A percentile compares a stretch with the other conserved stretches of the same genome.
Conservation (phyloP, 2,329 filamentous ascomycete species). For the Purpureocillium lavendulum region DNA sequence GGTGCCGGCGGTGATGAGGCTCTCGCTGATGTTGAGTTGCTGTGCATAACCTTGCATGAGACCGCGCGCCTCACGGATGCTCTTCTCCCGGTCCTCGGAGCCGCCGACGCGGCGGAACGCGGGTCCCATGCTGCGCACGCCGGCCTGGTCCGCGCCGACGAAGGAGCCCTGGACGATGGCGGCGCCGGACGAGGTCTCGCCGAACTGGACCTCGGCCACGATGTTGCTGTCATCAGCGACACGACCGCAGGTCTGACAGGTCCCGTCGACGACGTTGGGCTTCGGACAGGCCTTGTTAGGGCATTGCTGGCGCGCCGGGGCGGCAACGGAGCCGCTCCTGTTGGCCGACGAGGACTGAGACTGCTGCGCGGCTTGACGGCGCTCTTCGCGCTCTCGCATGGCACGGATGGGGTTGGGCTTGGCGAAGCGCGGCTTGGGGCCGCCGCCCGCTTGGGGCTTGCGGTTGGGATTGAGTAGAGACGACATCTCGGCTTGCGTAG, state of each 20-base stretch:
- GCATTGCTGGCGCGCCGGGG: slow-evolving; percentile 35
- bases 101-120: slow-evolving; percentile 53
- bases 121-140: slow-evolving; percentile 59
- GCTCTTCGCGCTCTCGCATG: slow-evolving; percentile 42
- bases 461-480: slow-evolving; percentile 35
- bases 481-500: slow-evolving; percentile 27
- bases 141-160: slow-evolving; percentile 77
- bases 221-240: slow-evolving; percentile 83
- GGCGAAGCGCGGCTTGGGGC: slow-evolving; percentile 30
- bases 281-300: slow-evolving; percentile 53
- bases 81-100: slow-evolving; percentile 49
- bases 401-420: slow-evolving; percentile 40
- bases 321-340: slow-evolving; percentile 21
- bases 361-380: slow-evolving; percentile 24
- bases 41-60: slow-evolving; percentile 56
- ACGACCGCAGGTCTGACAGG: slow-evolving; percentile 78
- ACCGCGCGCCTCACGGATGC: slow-evolving; percentile 47
- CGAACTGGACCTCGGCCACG: slow-evolving; percentile 85
- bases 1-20: slow-evolving; percentile 55
- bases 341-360: slow-evolving; percentile 16
- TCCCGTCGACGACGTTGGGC: slow-evolving; percentile 53
- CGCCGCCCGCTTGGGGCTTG: slow-evolving; percentile 17
- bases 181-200: slow-evolving; percentile 76
- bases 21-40: slow-evolving; percentile 52
- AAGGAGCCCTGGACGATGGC: slow-evolving; percentile 87